Percentiles rank a stretch among this genome's conserved stretches.
phyloP scores from a whole-genome alignment of 2,329 filamentous ascomycete genomes.

The Diaporthe ampelina region DNA sequence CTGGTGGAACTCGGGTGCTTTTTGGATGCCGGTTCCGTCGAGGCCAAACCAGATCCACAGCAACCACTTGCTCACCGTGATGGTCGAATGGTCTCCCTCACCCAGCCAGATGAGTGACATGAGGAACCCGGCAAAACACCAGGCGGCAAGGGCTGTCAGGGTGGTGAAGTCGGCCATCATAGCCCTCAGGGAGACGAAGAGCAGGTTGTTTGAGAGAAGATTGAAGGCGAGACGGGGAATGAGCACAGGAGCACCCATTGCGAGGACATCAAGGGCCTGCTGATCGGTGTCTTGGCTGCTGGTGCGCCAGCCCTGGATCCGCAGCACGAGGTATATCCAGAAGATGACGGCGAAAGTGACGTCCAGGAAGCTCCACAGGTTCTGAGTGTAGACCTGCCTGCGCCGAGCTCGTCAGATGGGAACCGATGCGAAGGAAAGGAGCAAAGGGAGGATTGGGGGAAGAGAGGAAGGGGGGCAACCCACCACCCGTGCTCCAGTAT shows the following conservation, averaged over 20 bases:
- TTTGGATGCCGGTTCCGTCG: slow-evolving; percentile 76
- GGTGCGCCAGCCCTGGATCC: slow-evolving; percentile 73
- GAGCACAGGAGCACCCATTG: slow-evolving; percentile 82
- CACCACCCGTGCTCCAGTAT: slow-evolving; percentile 80
- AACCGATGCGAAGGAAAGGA: not conserved
- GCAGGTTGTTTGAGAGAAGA: slow-evolving; percentile 84
- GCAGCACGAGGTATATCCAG: slow-evolving; percentile 75
- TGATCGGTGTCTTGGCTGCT: slow-evolving; percentile 63
- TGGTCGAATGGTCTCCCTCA: slow-evolving; percentile 70
- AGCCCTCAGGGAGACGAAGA: slow-evolving; percentile 83
- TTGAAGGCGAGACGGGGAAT: slow-evolving; percentile 87
- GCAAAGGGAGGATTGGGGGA: too few species aligned
- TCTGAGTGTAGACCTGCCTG: slow-evolving; percentile 87
- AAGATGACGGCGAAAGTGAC: slow-evolving; percentile 83
- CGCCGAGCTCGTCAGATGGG: slow-evolving; percentile 52
- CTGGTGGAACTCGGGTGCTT: slow-evolving; percentile 79
- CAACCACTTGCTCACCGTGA: slow-evolving; percentile 91
- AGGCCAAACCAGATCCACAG: slow-evolving; percentile 94
- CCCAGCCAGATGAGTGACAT: slow-evolving; percentile 85
- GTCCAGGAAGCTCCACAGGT: slow-evolving; percentile 90
- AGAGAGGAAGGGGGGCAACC: slow-evolving; percentile 42
- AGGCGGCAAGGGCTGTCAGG: slow-evolving; percentile 79
- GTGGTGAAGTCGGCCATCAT: slow-evolving; percentile 92
- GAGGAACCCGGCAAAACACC: slow-evolving; percentile 86
- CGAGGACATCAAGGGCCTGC: slow-evolving; percentile 83